Evolutionary conservation across 352 stramenopile species (phyloP), one percentile per base, ranked within the genome.

Genomic region (Phytophthora kernoviae): DNA sequence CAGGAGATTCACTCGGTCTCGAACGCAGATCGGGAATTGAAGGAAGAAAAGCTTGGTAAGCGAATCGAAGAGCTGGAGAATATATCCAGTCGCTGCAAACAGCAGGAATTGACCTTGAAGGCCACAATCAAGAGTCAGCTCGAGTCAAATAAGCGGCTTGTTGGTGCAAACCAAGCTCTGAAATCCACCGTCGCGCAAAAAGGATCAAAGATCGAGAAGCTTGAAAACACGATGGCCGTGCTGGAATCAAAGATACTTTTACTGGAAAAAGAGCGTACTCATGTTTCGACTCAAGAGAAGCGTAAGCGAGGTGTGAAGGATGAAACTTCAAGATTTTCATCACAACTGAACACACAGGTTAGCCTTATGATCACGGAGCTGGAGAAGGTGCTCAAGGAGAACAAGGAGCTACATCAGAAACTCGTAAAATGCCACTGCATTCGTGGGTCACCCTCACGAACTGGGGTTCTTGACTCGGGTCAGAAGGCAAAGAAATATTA

Each of bases 191-290:
- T 76, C 21, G n/a, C 58, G 7, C 58, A 72, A 24, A 76, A 73
- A 33, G 32, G 56, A 15, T 44, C 65, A 0, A 36, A 14, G 1
- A 60, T 70, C 1, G 26, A 45, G 26, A 52, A 57, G 21, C 65
- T 88, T 15, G 70, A 88, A 43, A 58, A 54, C 40, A 44, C 57
- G n/a, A 47, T 49, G 0, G 76, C 66, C 5, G 63, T 65, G 2
- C 58, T 89, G 1, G 77, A 88, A 41, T 88, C 79, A 2, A 79
- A 69, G 42, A 52, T 84, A 11, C 8, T 70, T 8, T 27, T 81
- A n/a, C 60, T 87, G 6, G 77, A 88, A 44, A 79, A 75, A 36
- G 77, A 88, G 43, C 75, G 73, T 0, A 57, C 51, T 40, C 75
- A 86, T 21, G 66, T 70, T 33, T 65, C 59, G 10, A 59, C 33